Conservation (phyloP, 2,329 filamentous ascomycete species). For the Botrytis fragariae region DNA sequence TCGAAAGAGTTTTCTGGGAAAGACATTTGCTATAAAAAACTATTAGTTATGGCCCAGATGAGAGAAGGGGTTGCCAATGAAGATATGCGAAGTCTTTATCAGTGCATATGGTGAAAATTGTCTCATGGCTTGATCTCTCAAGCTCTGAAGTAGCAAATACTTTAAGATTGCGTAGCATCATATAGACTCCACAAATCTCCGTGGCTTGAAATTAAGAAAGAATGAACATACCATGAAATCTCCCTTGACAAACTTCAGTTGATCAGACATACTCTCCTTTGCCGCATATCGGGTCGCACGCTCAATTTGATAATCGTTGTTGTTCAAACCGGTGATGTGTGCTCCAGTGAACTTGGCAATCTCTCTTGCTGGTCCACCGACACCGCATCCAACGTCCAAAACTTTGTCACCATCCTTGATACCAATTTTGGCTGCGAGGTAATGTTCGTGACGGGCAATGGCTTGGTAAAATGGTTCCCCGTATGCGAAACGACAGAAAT, state of each 20-base stretch:
- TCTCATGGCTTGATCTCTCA: conserved; percentile 8
- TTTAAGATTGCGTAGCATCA: conserved; percentile 10
- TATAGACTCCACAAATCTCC: neutral
- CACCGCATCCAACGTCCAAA: conserved; percentile 93
- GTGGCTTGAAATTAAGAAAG: neutral
- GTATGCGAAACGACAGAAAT: conserved; percentile 91
- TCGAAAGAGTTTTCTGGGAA: conserved; percentile 93
- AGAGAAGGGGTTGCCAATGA: neutral
- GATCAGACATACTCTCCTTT: conserved; percentile 75
- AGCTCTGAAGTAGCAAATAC: conserved; percentile 16
- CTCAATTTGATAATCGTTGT: conserved; percentile 99
- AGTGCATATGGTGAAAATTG: conserved; percentile 7
- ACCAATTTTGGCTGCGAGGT: conserved; percentile 85
- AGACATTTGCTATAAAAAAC: conserved; percentile 71
- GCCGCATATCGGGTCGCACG: conserved; percentile 82
- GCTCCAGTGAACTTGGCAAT: conserved; percentile 93
- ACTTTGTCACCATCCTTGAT: conserved; percentile 86
- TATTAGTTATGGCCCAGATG: neutral
- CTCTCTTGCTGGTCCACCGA: conserved; percentile 90
- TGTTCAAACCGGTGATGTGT: conserved; percentile 91
- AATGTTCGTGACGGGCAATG: conserved; percentile 96
- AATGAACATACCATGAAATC: conserved; percentile 75
- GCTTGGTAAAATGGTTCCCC: conserved; percentile 87
- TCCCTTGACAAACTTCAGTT: conserved; percentile 86
- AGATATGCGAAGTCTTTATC: neutral